A percentile compares a stretch with the other conserved stretches of the same genome.
phyloP scores from a whole-genome alignment of 2,329 filamentous ascomycete species.

The Exophiala mesophila region DNA sequence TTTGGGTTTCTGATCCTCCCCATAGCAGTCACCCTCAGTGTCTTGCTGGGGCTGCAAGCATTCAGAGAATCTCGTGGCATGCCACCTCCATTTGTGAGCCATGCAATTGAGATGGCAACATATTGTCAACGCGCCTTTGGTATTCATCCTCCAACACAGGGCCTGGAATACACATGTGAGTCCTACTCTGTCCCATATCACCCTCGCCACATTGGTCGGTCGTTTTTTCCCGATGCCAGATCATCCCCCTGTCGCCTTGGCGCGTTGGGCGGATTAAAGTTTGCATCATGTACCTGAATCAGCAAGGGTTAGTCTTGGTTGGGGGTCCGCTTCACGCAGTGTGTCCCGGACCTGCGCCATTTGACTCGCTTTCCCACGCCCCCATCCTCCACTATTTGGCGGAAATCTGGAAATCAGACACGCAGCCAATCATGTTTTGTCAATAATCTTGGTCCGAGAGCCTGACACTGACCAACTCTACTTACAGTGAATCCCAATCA shows the following conservation, averaged over 20 bases:
- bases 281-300: conserved; percentile 9
- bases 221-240: neutral
- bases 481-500: conserved; percentile 52
- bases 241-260: conserved; percentile 10
- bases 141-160: conserved; percentile 41
- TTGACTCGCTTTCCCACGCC: neutral
- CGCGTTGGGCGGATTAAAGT: conserved; percentile 4
- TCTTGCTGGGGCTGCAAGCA: conserved; percentile 48
- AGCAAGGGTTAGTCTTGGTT: conserved; percentile 6
- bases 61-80: conserved; percentile 41
- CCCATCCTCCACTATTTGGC: neutral
- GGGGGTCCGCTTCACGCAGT: conserved; percentile 3
- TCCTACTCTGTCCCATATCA: too few relatives aligned
- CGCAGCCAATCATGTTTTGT: conserved; percentile 9
- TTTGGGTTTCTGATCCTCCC: conserved; percentile 47
- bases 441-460: neutral
- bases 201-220: conserved; percentile 5
- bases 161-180: conserved; percentile 47
- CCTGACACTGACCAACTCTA: conserved; percentile 7
- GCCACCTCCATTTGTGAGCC: conserved; percentile 43
- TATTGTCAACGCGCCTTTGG: conserved; percentile 45
- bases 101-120: conserved; percentile 32
- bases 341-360: neutral
- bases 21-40: conserved; percentile 46
- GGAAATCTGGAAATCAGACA: conserved; percentile 1